Conservation (phyloP, 2,329 filamentous ascomycete species). For the Pestalotiopsis sp. region DNA sequence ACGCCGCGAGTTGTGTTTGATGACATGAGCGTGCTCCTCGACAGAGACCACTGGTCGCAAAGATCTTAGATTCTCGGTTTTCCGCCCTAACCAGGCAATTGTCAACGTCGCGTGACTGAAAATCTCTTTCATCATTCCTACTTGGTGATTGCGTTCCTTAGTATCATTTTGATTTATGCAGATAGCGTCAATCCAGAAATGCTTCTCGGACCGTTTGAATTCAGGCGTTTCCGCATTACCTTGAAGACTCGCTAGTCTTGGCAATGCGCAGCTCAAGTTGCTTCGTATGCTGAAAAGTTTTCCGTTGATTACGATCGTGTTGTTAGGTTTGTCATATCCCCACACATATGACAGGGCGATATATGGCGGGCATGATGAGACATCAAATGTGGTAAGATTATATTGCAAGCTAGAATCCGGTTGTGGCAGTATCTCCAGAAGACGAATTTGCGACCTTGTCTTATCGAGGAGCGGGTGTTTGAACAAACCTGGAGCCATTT, state of each 20-base stretch:
- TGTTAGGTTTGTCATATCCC: neutral
- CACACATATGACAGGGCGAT: neutral
- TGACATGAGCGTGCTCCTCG: no score
- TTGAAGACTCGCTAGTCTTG: neutral
- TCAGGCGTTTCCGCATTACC: rapidly evolving
- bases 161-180: neutral
- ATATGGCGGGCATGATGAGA: neutral
- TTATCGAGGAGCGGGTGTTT: neutral
- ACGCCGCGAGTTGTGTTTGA: no score
- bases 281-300: neutral
- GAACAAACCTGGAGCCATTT: neutral
- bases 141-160: neutral
- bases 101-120: no score
- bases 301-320: neutral
- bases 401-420: neutral
- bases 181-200: neutral
- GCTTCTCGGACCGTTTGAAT: neutral
- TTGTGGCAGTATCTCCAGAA: neutral
- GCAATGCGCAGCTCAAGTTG: neutral
- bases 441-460: neutral
- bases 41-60: no score
- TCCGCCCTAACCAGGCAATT: no score
- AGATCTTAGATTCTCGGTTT: no score
- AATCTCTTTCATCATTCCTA: neutral
- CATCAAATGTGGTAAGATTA: neutral